phyloP scores from a whole-genome alignment of 495 filamentous ascomycete genomes.

The Schizothecium vesticola region DNA sequence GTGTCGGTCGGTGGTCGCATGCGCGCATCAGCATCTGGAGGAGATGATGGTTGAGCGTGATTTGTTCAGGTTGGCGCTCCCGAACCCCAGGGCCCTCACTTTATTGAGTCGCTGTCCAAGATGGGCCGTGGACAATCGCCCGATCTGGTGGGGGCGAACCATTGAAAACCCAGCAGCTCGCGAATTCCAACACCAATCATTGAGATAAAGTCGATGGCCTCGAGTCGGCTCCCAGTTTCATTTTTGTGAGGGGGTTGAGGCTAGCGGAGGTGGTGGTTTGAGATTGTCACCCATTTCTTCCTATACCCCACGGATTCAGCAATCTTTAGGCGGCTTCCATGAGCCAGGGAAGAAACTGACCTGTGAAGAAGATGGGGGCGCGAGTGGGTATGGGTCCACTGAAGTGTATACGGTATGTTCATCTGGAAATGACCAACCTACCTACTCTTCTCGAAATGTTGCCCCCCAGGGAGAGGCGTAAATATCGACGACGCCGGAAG shows the following conservation, averaged over 20 bases:
- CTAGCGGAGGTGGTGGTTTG: background rate
- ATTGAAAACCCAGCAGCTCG: background rate
- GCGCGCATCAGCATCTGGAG: constrained; percentile 10
- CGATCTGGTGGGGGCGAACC: background rate
- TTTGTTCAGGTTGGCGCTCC: constrained; percentile 10
- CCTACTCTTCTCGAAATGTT: background rate
- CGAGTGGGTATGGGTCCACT: background rate
- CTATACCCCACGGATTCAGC: background rate
- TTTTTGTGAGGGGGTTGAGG: background rate
- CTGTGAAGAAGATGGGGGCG: background rate
- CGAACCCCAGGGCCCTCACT: constrained; percentile 3
- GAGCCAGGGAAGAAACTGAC: background rate
- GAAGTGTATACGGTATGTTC: background rate
- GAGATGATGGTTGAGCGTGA: constrained; percentile 9
- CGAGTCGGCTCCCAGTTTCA: background rate
- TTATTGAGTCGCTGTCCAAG: background rate
- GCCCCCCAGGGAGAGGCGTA: background rate
- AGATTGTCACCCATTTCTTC: no score
- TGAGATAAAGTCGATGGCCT: background rate
- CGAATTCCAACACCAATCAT: background rate
- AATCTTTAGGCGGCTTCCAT: background rate
- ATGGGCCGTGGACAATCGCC: background rate
- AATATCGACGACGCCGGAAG: background rate
- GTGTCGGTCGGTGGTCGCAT: constrained; percentile 2
- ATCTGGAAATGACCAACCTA: background rate